These are phyloP conservation scores for Pseudonitzschia multiseries DNA, from an alignment of 108 stramenopile species.

Conservation along the genomic window DNA sequence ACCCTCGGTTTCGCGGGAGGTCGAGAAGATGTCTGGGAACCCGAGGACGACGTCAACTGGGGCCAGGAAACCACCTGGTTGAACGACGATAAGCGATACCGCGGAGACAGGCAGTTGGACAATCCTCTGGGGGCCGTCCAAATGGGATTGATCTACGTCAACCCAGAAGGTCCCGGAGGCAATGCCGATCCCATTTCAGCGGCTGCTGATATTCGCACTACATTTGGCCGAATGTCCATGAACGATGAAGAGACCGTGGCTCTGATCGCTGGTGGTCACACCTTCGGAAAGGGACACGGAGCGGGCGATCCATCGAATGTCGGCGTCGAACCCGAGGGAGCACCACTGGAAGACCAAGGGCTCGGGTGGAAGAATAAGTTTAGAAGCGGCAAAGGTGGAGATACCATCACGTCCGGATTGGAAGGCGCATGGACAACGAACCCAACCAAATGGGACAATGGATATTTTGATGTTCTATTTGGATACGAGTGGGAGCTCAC, in stretches of 20 bases:
- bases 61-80: slow-evolving; percentile 69
- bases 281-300: slow-evolving; percentile 81
- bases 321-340: slow-evolving; percentile 73
- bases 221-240: slow-evolving; percentile 79
- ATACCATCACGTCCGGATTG: slow-evolving; percentile 73
- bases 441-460: slow-evolving; percentile 72
- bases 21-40: slow-evolving; percentile 62
- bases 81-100: slow-evolving; percentile 46
- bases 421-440: slow-evolving; percentile 79
- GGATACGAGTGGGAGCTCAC: slow-evolving; percentile 68
- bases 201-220: slow-evolving; percentile 74
- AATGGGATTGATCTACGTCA: slow-evolving; percentile 86
- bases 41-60: slow-evolving; percentile 78
- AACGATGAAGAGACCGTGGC: slow-evolving; percentile 80
- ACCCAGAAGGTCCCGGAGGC: slow-evolving; percentile 78
- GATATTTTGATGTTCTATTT: slow-evolving; percentile 68
- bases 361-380: slow-evolving; percentile 68
- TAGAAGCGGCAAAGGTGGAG: slow-evolving; percentile 53
- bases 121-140: slow-evolving; percentile 74
- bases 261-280: slow-evolving; percentile 80
- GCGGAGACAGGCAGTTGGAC: slow-evolving; percentile 39
- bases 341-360: slow-evolving; percentile 64
- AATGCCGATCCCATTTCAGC: slow-evolving; percentile 64
- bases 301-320: slow-evolving; percentile 60
- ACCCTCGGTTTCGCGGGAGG: slow-evolving; percentile 73